Evolutionary conservation across 371 early-diverging fungal species (phyloP).

Genomic region (Coemansia sp.): DNA sequence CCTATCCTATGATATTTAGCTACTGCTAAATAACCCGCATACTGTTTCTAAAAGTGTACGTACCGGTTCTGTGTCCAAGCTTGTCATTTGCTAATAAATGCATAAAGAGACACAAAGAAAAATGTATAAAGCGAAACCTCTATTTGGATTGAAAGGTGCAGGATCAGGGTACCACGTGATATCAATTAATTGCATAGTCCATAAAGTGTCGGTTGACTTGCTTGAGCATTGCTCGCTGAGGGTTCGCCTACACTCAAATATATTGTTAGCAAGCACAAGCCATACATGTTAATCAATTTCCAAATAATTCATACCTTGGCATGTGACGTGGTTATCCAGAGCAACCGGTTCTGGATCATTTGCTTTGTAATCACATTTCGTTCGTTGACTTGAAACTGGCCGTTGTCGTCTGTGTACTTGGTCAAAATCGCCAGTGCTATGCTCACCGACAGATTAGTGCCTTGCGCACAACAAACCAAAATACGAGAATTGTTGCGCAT

Average conservation of each 20-base stretch:
- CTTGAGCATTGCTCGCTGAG: conserved; percentile 65
- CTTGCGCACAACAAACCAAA: conserved; percentile 62
- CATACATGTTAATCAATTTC: not conserved
- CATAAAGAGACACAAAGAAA: not conserved
- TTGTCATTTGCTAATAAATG: not conserved
- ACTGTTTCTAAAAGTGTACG: not conserved
- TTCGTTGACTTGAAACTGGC: conserved; percentile 16
- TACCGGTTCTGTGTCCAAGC: not conserved
- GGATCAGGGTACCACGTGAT: not conserved
- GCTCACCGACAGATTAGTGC: conserved; percentile 74
- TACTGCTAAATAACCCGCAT: not conserved
- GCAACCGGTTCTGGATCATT: conserved; percentile 61
- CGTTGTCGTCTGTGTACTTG: conserved; percentile 56
- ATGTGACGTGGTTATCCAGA: conserved; percentile 66
- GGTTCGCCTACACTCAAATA: conserved; percentile 37
- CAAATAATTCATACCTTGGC: conserved; percentile 52
- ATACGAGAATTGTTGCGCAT: conserved; percentile 28
- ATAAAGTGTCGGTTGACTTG: conserved; percentile 65
- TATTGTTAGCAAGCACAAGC: not conserved
- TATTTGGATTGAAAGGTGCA: not conserved
- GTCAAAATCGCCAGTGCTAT: conserved; percentile 68
- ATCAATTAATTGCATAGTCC: conserved; percentile 37
- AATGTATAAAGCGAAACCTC: not conserved
- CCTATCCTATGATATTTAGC: not conserved
- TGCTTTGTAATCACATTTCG: conserved; percentile 58